Percentiles rank a stretch among this genome's conserved stretches.
Evolutionary conservation across 1,284 basidiomycete genomes (phyloP).

Genomic region (Cryptococcus wingfieldii): DNA sequence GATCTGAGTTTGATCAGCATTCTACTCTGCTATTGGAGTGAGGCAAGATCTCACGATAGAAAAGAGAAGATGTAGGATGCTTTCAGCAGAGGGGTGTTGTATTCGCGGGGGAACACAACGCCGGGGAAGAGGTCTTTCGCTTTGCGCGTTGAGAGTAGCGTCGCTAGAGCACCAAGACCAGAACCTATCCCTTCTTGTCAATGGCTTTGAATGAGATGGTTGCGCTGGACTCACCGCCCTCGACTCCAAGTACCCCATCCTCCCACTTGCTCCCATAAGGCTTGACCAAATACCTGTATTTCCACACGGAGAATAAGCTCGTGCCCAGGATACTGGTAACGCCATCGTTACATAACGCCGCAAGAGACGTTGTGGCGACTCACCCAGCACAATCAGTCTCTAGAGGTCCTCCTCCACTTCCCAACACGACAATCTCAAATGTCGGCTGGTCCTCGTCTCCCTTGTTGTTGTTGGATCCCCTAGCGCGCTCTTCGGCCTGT

Average conservation of each 20-base stretch:
- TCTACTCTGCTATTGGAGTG: neutral
- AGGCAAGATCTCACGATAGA: conserved; percentile 29
- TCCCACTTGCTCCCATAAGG: conserved; percentile 36
- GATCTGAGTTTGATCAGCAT: conserved; percentile 23
- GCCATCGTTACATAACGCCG: neutral
- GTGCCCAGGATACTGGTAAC: neutral
- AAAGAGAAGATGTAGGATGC: conserved; percentile 46
- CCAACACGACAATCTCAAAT: conserved; percentile 48
- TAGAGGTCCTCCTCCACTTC: conserved; percentile 47
- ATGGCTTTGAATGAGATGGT: too few relatives aligned
- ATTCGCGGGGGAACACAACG: conserved; percentile 29
- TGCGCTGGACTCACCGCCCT: conserved; percentile 39
- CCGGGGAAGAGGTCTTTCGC: conserved; percentile 29
- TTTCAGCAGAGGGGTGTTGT: conserved; percentile 40
- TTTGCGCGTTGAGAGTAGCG: conserved; percentile 16
- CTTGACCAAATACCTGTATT: conserved; percentile 41
- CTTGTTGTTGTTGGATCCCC: too few relatives aligned
- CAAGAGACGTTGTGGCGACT: conserved; percentile 5
- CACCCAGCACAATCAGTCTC: conserved; percentile 48
- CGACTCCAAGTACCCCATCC: conserved; percentile 43
- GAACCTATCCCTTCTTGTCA: conserved; percentile 27
- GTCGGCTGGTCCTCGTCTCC: conserved; percentile 12
- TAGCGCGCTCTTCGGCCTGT: too few relatives aligned
- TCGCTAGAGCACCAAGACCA: conserved; percentile 42
- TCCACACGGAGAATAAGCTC: neutral